Evolutionary conservation across 768 basidiomycete species (phyloP).

Genomic region (Amanita exitialis): DNA sequence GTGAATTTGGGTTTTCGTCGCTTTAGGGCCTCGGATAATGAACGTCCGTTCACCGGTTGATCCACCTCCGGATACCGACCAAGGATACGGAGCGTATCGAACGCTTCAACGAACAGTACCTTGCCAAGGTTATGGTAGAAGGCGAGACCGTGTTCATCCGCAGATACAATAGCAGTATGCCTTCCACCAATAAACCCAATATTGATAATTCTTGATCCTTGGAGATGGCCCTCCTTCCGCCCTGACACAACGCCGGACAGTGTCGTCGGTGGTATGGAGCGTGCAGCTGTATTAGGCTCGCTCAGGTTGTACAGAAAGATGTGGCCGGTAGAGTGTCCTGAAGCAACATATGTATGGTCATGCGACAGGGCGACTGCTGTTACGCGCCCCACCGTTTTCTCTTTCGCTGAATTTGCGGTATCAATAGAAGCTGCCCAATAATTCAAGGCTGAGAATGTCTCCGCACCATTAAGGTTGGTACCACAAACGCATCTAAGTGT

Average conservation of each 20-base stretch:
- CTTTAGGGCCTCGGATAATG: slow-evolving; percentile 12
- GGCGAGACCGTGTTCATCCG: slow-evolving; percentile 84
- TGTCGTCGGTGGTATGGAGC: slow-evolving; percentile 63
- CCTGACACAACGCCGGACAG: slow-evolving; percentile 61
- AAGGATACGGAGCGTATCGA: slow-evolving; percentile 87
- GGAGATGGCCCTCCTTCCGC: slow-evolving; percentile 77
- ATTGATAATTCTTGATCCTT: slow-evolving; percentile 68
- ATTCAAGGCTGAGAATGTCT: slow-evolving; percentile 1
- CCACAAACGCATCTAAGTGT: slow-evolving; percentile 74
- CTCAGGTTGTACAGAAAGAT: slow-evolving; percentile 81
- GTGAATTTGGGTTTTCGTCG: slow-evolving; percentile 49
- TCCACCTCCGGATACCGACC: slow-evolving; percentile 70
- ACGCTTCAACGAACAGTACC: slow-evolving; percentile 89
- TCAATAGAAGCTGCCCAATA: slow-evolving; percentile 10
- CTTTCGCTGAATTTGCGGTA: slow-evolving; percentile 22
- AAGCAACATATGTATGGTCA: slow-evolving; percentile 88
- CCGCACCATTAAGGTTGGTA: slow-evolving; percentile 50
- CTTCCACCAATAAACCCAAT: slow-evolving; percentile 84
- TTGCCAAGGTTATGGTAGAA: slow-evolving; percentile 95
- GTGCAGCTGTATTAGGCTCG: slow-evolving; percentile 55
- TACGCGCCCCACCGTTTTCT: slow-evolving; percentile 57
- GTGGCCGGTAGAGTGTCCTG: slow-evolving; percentile 77
- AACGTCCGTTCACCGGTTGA: slow-evolving; percentile 8
- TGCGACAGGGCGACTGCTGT: slow-evolving; percentile 88
- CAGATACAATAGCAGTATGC: slow-evolving; percentile 87